These are phyloP conservation scores for Trametes cinnabarina DNA, from an alignment of 768 basidiomycete species.

Conservation along the genomic window DNA sequence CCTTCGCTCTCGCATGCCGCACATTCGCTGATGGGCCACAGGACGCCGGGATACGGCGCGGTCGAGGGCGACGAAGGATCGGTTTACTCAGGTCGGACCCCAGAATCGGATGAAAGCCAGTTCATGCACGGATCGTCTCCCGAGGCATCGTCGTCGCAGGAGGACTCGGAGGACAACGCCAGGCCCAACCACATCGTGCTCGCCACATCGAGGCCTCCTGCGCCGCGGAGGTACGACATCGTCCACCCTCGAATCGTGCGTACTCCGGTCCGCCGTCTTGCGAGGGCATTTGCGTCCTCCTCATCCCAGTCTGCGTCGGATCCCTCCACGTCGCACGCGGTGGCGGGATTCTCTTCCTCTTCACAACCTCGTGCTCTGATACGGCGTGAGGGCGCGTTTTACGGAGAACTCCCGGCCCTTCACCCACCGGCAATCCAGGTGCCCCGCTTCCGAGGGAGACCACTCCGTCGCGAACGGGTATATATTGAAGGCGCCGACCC, in stretches of 20 bases:
- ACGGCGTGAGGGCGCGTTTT: not conserved
- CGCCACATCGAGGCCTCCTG: not conserved
- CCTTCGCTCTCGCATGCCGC: not conserved
- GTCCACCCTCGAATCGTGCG: not conserved
- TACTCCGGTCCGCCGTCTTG: not conserved
- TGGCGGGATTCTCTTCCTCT: not conserved
- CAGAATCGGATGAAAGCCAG: not conserved
- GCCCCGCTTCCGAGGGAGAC: not conserved
- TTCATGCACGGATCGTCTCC: not conserved
- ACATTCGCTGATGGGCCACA: not conserved
- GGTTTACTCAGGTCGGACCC: not conserved
- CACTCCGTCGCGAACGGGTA: slow-evolving; percentile 5
- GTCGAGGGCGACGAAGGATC: not conserved
- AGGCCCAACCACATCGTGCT: not conserved
- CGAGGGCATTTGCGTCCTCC: not conserved
- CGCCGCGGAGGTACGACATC: not conserved
- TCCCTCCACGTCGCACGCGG: not conserved
- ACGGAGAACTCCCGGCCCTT: not conserved
- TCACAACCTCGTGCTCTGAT: not conserved
- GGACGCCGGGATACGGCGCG: not conserved
- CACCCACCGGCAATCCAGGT: not conserved
- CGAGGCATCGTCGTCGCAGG: not conserved
- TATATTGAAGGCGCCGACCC: slow-evolving; percentile 4
- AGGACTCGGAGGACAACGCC: not conserved
- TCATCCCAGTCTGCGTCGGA: not conserved